Evolutionary conservation across 2,329 filamentous ascomycete genomes (phyloP).

Genomic region (Dendrostoma leiphaemia): DNA sequence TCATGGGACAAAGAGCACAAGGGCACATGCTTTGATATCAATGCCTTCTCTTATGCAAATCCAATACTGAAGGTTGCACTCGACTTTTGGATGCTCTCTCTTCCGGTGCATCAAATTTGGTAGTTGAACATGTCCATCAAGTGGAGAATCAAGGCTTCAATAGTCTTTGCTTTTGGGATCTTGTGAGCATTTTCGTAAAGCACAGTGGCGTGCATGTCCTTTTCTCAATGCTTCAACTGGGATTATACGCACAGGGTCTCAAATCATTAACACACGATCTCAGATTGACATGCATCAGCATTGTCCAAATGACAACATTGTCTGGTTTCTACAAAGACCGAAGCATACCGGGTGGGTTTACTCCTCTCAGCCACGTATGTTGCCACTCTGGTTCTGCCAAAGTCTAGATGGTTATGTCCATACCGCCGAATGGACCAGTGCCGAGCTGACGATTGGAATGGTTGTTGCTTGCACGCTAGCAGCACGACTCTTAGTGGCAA

Average conservation of each 20-base stretch:
- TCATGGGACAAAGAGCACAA: conserved; percentile 30
- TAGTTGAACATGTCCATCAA: conserved; percentile 36
- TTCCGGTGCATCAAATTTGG: conserved; percentile 39
- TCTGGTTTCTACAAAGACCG: neutral
- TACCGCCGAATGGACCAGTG: neutral
- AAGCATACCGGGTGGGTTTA: neutral
- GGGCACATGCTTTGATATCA: conserved; percentile 30
- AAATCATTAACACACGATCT: too few species aligned
- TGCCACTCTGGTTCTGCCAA: neutral
- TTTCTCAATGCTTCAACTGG: too few species aligned
- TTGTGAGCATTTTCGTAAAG: conserved; percentile 3
- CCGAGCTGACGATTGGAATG: conserved; percentile 5
- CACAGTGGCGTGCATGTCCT: too few species aligned
- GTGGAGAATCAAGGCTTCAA: conserved; percentile 35
- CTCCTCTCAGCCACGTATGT: neutral
- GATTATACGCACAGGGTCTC: too few species aligned
- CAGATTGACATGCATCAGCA: neutral
- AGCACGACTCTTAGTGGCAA: neutral
- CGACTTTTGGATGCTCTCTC: conserved; percentile 36
- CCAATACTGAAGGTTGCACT: conserved; percentile 39
- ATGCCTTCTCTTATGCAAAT: conserved; percentile 33
- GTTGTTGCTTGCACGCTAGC: conserved; percentile 5
- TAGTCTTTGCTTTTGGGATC: conserved; percentile 37
- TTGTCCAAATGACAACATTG: neutral
- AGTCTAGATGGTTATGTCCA: neutral